Evolutionary conservation across 2,329 filamentous ascomycete genomes (phyloP).

Genomic region (Periconia digitata): DNA sequence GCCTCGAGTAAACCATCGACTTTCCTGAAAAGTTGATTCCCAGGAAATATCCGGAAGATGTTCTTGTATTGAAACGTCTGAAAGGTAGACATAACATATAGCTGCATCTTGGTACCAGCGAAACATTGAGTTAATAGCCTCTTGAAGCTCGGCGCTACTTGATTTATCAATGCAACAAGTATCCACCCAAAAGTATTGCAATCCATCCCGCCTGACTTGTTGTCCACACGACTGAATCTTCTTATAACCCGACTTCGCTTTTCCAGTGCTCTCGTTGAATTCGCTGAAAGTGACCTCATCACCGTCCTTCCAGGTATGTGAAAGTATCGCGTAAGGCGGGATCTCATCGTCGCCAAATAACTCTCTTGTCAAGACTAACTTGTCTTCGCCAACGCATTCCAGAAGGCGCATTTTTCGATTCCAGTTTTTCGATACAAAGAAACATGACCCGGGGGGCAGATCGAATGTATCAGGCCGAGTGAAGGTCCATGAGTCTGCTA

Average conservation of each 20-base stretch:
- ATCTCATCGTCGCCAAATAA: background rate
- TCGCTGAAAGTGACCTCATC: background rate
- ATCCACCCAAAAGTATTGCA: conserved; percentile 1
- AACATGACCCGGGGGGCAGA: too few species aligned
- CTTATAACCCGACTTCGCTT: background rate
- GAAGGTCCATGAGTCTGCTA: too few species aligned
- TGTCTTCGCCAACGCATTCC: too few species aligned
- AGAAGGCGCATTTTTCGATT: too few species aligned
- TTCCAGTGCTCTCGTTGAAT: background rate
- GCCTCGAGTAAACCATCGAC: background rate
- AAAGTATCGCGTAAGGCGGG: background rate
- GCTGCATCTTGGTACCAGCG: background rate
- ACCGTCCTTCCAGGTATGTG: background rate
- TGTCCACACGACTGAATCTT: background rate
- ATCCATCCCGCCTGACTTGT: background rate
- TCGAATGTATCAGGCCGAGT: too few species aligned
- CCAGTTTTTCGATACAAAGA: too few species aligned
- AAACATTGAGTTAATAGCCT: conserved; percentile 1
- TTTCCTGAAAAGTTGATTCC: background rate
- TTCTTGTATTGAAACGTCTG: background rate
- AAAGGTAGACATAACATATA: background rate
- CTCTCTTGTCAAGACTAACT: background rate
- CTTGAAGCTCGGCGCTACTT: too few species aligned
- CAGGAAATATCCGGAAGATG: background rate
- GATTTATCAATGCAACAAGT: conserved; percentile 2